These are phyloP conservation scores for Colletotrichum truncatum DNA, from an alignment of 2,329 filamentous ascomycete genomes.

Conservation along the genomic window DNA sequence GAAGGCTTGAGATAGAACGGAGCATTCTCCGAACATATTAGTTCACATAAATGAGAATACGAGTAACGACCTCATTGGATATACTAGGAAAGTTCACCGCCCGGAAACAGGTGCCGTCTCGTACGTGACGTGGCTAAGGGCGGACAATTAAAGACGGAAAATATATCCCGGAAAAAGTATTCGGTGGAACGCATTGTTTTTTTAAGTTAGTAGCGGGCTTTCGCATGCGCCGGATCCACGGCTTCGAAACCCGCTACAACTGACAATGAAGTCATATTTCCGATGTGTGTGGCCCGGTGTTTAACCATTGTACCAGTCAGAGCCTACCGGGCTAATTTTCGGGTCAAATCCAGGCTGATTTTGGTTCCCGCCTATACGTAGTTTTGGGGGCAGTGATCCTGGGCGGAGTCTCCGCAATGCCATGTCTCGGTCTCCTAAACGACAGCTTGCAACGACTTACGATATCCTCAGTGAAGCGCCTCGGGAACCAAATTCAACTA, in stretches of 20 bases:
- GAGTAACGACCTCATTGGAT: neutral
- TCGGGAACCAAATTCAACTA: no score
- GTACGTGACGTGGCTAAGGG: neutral
- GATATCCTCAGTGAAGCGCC: no score
- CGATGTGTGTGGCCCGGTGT: neutral
- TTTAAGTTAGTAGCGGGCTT: no score
- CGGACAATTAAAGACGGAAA: neutral
- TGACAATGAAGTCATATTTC: no score
- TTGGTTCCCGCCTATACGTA: neutral
- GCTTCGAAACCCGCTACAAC: no score
- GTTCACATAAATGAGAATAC: constrained; percentile 3
- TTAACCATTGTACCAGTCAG: neutral
- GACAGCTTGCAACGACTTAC: neutral
- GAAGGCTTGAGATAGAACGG: no score
- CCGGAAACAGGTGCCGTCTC: neutral
- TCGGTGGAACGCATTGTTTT: no score
- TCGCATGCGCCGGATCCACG: no score
- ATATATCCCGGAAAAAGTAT: neutral
- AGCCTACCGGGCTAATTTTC: neutral
- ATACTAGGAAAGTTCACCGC: neutral
- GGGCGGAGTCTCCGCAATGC: constrained; percentile 4
- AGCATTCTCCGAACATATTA: no score
- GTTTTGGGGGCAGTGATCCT: no score
- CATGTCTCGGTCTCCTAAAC: neutral
- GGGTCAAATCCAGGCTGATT: neutral